These are phyloP conservation scores for Neonectria hederae DNA, from an alignment of 2,329 filamentous ascomycete species.

Conservation along the genomic window DNA sequence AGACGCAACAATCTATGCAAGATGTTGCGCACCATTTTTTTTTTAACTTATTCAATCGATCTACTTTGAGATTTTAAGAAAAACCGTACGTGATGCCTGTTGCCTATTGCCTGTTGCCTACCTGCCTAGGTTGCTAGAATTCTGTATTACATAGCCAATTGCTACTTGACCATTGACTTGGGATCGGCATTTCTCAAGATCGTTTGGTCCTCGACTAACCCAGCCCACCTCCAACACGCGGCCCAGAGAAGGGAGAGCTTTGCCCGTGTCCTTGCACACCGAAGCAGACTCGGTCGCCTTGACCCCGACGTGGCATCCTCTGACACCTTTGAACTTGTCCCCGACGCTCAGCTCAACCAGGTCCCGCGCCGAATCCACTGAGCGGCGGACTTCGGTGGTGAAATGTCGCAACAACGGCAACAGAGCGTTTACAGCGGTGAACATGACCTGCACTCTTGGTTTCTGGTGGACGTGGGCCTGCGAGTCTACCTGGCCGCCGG, in stretches of 20 bases:
- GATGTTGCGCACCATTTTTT: constrained; percentile 16
- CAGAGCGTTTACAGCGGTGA: neutral
- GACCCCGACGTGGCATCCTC: constrained; percentile 27
- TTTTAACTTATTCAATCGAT: constrained; percentile 9
- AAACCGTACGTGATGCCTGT: too few species aligned
- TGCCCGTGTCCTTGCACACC: constrained; percentile 1
- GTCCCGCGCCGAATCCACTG: constrained; percentile 28
- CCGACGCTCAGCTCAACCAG: constrained; percentile 28
- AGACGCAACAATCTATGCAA: constrained; percentile 10
- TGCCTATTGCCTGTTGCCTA: neutral
- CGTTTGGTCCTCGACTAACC: constrained; percentile 24
- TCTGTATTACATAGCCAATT: neutral
- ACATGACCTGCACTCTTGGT: neutral
- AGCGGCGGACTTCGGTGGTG: constrained; percentile 20
- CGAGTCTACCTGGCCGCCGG: constrained; percentile 36
- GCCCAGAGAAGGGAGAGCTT: constrained; percentile 23
- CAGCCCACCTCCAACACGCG: constrained; percentile 33
- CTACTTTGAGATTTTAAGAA: constrained; percentile 1
- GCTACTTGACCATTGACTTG: neutral
- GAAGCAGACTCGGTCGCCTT: neutral
- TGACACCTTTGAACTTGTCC: neutral
- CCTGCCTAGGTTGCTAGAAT: neutral
- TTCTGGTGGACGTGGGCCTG: constrained; percentile 30
- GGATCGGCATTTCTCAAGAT: constrained; percentile 6
- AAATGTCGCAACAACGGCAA: constrained; percentile 23